Conservation (phyloP, 208 protist species). For the Leishmania aethiopica region DNA sequence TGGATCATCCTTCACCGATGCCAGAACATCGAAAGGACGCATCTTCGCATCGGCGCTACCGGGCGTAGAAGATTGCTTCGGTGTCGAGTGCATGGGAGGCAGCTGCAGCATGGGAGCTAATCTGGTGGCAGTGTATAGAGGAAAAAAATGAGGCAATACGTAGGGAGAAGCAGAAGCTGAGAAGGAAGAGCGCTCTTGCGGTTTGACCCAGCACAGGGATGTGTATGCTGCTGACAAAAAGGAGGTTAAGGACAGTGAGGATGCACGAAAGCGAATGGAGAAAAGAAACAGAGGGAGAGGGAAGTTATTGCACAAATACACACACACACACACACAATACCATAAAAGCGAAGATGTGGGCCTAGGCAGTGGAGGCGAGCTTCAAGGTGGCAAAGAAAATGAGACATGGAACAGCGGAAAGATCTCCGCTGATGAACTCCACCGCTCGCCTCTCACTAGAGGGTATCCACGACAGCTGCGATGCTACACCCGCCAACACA, state of each 20-base stretch:
- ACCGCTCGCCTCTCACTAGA: not conserved
- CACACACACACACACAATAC: not conserved
- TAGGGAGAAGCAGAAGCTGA: not conserved
- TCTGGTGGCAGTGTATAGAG: not conserved
- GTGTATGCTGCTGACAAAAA: not conserved
- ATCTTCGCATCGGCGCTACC: slow-evolving; percentile 22
- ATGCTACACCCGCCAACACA: not conserved
- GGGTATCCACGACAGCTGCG: not conserved
- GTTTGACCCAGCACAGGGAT: not conserved
- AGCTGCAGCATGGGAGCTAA: slow-evolving; percentile 20
- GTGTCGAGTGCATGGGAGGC: slow-evolving; percentile 14
- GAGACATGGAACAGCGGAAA: not conserved
- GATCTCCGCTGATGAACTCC: not conserved
- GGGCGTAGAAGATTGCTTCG: slow-evolving; percentile 16
- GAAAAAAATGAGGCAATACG: not conserved
- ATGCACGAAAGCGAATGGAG: not conserved
- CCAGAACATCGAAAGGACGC: slow-evolving; percentile 22
- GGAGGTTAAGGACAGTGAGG: not conserved
- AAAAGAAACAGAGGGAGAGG: not conserved
- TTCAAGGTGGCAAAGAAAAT: not conserved
- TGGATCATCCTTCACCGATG: slow-evolving; percentile 23
- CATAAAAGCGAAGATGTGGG: not conserved
- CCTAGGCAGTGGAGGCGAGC: not conserved
- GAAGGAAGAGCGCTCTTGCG: not conserved
- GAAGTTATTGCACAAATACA: not conserved